phyloP scores from a whole-genome alignment of 345 rosid genomes.

The Salix suchowensis region DNA sequence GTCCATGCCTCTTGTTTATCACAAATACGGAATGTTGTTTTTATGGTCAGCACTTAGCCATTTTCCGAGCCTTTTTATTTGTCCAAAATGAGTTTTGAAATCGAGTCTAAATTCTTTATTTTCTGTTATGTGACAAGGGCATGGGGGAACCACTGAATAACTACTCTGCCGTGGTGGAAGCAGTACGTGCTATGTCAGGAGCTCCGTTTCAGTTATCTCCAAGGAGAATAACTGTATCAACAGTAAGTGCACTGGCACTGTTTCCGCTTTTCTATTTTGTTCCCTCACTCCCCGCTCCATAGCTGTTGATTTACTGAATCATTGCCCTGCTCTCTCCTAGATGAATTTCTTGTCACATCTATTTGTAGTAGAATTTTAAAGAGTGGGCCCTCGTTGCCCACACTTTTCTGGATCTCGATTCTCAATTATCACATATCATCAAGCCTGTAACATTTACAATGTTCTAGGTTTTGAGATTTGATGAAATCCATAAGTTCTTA shows the following conservation, averaged over 20 bases:
- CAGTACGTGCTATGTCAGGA: slow-evolving; percentile 64
- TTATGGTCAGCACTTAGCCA: slow-evolving; percentile 54
- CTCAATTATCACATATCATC: neutral
- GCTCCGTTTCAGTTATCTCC: slow-evolving; percentile 80
- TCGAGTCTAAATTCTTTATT: slow-evolving; percentile 3
- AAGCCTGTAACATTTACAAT: neutral
- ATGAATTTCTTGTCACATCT: neutral
- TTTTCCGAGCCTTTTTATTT: neutral
- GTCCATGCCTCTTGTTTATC: slow-evolving; percentile 79
- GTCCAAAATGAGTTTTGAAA: neutral
- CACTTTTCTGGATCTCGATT: neutral
- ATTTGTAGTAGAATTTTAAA: neutral
- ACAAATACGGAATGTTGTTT: slow-evolving; percentile 78
- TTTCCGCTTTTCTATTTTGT: neutral
- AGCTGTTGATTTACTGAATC: neutral
- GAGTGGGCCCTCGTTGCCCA: neutral
- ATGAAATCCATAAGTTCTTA: neutral
- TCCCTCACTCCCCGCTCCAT: neutral
- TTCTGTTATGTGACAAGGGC: slow-evolving; percentile 53
- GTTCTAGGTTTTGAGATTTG: neutral
- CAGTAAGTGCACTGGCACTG: slow-evolving; percentile 40
- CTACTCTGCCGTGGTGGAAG: slow-evolving; percentile 78
- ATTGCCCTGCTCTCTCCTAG: neutral
- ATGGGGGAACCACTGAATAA: slow-evolving; percentile 99
- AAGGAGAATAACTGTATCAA: slow-evolving; percentile 84